These are phyloP conservation scores for Oryza punctata DNA, from an alignment of 176 grass and related monocot species.

Conservation along the genomic window DNA sequence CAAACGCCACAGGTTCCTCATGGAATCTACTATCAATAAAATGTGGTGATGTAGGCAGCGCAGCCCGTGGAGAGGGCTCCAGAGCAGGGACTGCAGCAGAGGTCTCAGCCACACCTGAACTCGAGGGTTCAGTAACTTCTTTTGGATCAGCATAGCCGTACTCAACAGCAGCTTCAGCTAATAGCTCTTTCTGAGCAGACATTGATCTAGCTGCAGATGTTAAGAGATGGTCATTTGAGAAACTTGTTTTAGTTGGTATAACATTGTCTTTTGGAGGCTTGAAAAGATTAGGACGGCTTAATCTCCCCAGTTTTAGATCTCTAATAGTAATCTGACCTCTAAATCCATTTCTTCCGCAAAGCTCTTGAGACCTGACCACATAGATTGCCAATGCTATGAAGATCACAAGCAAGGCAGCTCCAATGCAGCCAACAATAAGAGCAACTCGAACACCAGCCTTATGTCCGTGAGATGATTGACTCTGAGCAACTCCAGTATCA, in stretches of 20 bases:
- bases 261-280: constrained; percentile 72
- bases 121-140: constrained; percentile 45
- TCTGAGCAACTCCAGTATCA: constrained; percentile 32
- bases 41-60: constrained; percentile 49
- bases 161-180: constrained; percentile 69
- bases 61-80: constrained; percentile 47
- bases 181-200: constrained; percentile 81
- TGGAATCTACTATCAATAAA: constrained; percentile 51
- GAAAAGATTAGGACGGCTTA: constrained; percentile 57
- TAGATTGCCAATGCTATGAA: constrained; percentile 74
- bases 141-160: constrained; percentile 72
- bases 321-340: constrained; percentile 57
- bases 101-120: constrained; percentile 47
- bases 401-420: constrained; percentile 66
- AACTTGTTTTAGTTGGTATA: constrained; percentile 74
- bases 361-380: constrained; percentile 77
- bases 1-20: constrained; percentile 63
- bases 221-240: constrained; percentile 92
- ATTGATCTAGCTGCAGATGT: constrained; percentile 71
- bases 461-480: constrained; percentile 40
- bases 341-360: constrained; percentile 77
- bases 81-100: constrained; percentile 37
- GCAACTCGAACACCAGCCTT: constrained; percentile 71
- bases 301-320: constrained; percentile 75
- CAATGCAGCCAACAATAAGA: constrained; percentile 80